Conservation (phyloP, 192 early-diverging fungal genomes). For the Umbelopsis sp. region DNA sequence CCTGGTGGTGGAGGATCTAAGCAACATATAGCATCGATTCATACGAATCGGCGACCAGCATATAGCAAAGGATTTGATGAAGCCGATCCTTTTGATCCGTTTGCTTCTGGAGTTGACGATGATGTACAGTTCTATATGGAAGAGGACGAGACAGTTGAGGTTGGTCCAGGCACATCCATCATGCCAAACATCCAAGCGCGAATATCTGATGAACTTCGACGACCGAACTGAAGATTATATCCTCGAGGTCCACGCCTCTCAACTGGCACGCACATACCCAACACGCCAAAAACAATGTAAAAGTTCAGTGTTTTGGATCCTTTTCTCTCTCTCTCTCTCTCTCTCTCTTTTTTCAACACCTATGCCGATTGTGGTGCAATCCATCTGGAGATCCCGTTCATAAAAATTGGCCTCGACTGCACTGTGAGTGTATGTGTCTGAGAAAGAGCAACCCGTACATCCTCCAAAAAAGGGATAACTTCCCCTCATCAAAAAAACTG, state of each 20-base stretch:
- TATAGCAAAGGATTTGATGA: not conserved
- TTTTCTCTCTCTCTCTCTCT: not conserved
- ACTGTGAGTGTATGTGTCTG: not conserved
- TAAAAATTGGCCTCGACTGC: not conserved
- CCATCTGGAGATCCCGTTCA: not conserved
- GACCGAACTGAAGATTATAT: constrained; percentile 3
- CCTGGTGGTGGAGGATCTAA: constrained; percentile 12
- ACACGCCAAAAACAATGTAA: not conserved
- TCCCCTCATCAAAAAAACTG: not conserved
- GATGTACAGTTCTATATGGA: constrained; percentile 27
- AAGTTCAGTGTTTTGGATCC: not conserved
- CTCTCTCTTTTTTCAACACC: not conserved
- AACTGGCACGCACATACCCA: not conserved
- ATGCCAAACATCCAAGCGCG: constrained; percentile 4
- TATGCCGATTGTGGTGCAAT: not conserved
- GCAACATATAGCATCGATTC: constrained; percentile 1
- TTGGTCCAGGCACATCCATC: constrained; percentile 7
- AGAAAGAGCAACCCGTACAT: not conserved
- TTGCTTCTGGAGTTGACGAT: constrained; percentile 14
- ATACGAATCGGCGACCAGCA: not conserved
- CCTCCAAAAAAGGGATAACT: constrained; percentile 2
- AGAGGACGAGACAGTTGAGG: constrained; percentile 2
- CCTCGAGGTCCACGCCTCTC: not conserved
- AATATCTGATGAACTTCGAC: constrained; percentile 12
- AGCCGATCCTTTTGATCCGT: not conserved